Evolutionary conservation across 805 yeast genomes (phyloP), one percentile per base, ranked within the genome.

Genomic region (Sungouiella blattae): DNA sequence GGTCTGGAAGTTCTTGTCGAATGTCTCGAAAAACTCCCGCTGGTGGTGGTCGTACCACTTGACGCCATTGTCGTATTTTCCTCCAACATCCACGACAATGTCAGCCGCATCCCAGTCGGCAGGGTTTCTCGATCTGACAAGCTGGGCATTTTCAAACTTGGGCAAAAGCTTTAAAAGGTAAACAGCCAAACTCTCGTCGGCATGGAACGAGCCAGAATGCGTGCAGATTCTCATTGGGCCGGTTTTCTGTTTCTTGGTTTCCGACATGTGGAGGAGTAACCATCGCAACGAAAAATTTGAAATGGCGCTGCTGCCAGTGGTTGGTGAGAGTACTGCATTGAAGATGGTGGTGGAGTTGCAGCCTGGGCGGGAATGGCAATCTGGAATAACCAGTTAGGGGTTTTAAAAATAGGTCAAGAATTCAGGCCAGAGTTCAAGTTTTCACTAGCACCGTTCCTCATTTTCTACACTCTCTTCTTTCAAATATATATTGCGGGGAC

Each of bases 1-100:
- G 33, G 98, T 93, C 41, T 67, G 59, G 55, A 69, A 83, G 6
- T 69, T 62, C 1, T 58, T 69, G 16, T 76, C 76, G 55, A 93
- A 91, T 4, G 83, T 78, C 48, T 83, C 89, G 20, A 65, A 63
- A 54, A 93, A 93, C 13, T 84, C 98, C 44, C 97, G 77, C 68
- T 93, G 98, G 64, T 93, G 98, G 57, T 93, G 98, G 59, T 93
- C 98, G 59, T 87, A 91, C 58, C 71, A 86, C 63, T 89, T 89
- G 27, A 67, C 69, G 11, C 83, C 85, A 7, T 46, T 41, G 56
- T 88, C 96, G 60, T 89, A 93, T 56, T 84, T 73, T 11, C 95
- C 98, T 55, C 94, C 77, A 33, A 93, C 98, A 64, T 93, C 98
- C 37, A 93, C 91, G 22, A 93, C 95, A 39, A 93, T 84, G 59